Percentiles rank a stretch among this genome's conserved stretches.
These are phyloP conservation scores for Trichocomaceae sp. DNA, from an alignment of 2,329 filamentous ascomycete genomes.

Conservation along the genomic window DNA sequence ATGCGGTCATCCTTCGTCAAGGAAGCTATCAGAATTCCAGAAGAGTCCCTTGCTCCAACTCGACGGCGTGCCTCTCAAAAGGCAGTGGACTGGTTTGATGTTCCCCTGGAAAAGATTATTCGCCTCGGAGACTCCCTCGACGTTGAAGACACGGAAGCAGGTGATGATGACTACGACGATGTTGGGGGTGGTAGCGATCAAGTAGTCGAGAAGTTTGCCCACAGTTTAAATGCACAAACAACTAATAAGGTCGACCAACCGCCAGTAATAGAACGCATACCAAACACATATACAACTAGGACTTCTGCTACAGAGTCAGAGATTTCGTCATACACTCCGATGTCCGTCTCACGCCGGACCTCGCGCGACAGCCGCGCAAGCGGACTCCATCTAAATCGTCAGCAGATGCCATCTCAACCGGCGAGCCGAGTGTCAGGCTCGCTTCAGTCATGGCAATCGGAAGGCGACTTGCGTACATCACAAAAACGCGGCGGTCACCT, in stretches of 20 bases:
- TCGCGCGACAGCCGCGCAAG: slow-evolving; percentile 22
- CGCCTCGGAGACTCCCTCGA: slow-evolving; percentile 17
- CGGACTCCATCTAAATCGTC: slow-evolving; percentile 22
- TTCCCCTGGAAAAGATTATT: slow-evolving; percentile 25
- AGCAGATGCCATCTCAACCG: slow-evolving; percentile 13
- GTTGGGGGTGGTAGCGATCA: not conserved
- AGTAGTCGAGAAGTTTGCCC: slow-evolving; percentile 6
- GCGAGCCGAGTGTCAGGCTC: slow-evolving; percentile 15
- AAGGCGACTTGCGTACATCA: slow-evolving; percentile 11
- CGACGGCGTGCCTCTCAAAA: slow-evolving; percentile 3
- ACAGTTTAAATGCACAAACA: not conserved
- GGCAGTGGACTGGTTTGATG: slow-evolving; percentile 29
- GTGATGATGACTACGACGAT: slow-evolving; percentile 12
- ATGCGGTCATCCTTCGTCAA: slow-evolving; percentile 3
- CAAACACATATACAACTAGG: slow-evolving; percentile 17
- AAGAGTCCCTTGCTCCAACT: slow-evolving; percentile 2
- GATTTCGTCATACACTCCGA: slow-evolving; percentile 10
- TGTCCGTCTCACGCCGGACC: slow-evolving; percentile 17
- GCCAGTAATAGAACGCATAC: slow-evolving; percentile 16
- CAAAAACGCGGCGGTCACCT: slow-evolving; percentile 10
- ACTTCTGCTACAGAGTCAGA: not conserved
- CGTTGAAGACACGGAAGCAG: not conserved
- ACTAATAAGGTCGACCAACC: slow-evolving; percentile 12
- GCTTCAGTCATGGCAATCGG: slow-evolving; percentile 19
- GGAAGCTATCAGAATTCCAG: not conserved